These are phyloP conservation scores for Neurospora terricola DNA, from an alignment of 495 filamentous ascomycete species.

Conservation along the genomic window DNA sequence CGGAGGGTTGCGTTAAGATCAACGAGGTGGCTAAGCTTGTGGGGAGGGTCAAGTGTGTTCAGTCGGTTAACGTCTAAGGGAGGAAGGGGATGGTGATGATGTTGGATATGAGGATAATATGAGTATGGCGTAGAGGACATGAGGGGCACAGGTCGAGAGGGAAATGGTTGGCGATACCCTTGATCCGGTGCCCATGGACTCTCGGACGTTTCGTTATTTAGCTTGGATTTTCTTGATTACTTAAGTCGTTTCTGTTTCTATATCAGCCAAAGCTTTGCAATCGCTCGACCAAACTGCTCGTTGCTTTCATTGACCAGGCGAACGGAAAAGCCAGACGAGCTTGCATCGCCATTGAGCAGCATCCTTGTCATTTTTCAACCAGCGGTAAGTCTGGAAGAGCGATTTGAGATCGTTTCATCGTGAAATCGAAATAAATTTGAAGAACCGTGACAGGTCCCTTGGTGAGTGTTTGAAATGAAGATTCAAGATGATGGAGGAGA, in stretches of 20 bases:
- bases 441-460: background rate
- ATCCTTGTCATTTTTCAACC: background rate
- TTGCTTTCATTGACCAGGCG: background rate
- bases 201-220: background rate
- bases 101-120: background rate
- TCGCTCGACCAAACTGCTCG: background rate
- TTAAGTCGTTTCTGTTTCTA: background rate
- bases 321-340: background rate
- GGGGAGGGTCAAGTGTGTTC: background rate
- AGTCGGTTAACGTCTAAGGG: background rate
- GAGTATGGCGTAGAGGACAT: background rate
- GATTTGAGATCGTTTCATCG: background rate
- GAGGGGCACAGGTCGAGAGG: background rate
- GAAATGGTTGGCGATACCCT: background rate
- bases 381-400: too few relatives aligned
- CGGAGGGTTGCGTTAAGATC: background rate
- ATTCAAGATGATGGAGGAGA: background rate
- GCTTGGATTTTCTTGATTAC: background rate
- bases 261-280: background rate
- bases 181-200: background rate
- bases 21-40: background rate
- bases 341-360: background rate
- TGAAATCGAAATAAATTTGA: background rate
- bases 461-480: background rate
- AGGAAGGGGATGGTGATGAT: background rate